Base-by-base conservation (phyloP, 139 green algal genomes). In the Edaphochlamys debaryana region DNA sequence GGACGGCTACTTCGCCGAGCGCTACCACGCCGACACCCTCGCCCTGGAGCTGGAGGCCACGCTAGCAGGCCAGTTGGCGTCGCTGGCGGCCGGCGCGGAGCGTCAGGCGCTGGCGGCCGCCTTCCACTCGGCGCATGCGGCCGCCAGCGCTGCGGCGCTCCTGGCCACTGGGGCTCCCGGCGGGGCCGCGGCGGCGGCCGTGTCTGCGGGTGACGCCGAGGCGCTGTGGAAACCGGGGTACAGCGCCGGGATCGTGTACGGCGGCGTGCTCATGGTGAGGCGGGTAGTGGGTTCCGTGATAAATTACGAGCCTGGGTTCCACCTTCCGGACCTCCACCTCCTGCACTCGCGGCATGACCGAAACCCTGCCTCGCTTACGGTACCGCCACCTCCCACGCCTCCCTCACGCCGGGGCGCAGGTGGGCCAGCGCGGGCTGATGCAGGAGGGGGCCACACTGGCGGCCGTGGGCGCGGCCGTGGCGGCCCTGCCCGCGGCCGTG, bases 1-100 rank as follows among this genome's bases (percentile, higher is more conserved):
- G 42, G 85, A 89, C 56, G 79, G 67, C 36, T 89, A 89, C 79
- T 84, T 89, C 13, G 56, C 30, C 17, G 85, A 45, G 34, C 79
- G 85, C 41, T 89, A 87, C 81, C 71, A 84, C 79, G 23, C 38
- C 23, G 85, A 79, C 29, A 87, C 71, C 7, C 67, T 69, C 27
- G 54, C 58, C 52, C 52, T 90, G 76, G 82, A 90, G 42, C 48
- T 86, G 70, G 86, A 90, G 71, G 67, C 72, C 20, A 41, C 27
- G 0, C 78, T 90, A 60, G 75, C 79, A 36, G 38, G 11, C 30
- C 63, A 86, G 58, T 77, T 90, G 50, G 34, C 36, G 7, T 30
- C 20, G 2, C 48, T 82, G 34, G 67, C 37, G 8, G 82, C 82
- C 0, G 15, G 48, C 17, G 27, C 68, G 29, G 69, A 88, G 62